These are phyloP conservation scores for Trichoderma simmonsii DNA, from an alignment of 2,329 filamentous ascomycete genomes.

Conservation along the genomic window DNA sequence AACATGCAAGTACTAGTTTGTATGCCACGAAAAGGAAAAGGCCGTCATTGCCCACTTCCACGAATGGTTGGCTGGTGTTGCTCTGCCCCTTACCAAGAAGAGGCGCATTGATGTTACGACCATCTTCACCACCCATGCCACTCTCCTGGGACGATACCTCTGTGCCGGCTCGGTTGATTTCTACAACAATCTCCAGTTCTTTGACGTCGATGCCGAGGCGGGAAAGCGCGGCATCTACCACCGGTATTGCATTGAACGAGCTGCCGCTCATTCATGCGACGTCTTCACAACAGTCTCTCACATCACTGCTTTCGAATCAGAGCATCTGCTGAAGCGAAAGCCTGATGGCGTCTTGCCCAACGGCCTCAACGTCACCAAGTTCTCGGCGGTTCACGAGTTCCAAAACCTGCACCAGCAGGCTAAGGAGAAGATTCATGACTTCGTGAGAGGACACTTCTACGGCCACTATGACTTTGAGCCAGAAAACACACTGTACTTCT, in stretches of 20 bases:
- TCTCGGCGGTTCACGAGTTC: conserved; percentile 97
- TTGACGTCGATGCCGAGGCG: conserved; percentile 93
- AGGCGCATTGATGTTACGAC: conserved; percentile 94
- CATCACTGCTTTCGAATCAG: conserved; percentile 96
- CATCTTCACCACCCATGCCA: conserved; percentile 98
- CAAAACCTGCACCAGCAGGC: conserved; percentile 95
- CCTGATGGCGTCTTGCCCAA: conserved; percentile 96
- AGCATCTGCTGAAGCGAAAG: conserved; percentile 95
- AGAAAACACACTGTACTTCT: conserved; percentile 96
- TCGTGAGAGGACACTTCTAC: conserved; percentile 96
- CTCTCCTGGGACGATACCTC: conserved; percentile 89
- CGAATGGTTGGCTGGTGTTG: conserved; percentile 96
- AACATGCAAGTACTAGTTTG: conserved; percentile 59
- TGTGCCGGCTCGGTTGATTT: conserved; percentile 98
- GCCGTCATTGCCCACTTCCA: conserved; percentile 98
- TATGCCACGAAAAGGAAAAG: conserved; percentile 84
- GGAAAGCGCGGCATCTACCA: conserved; percentile 99
- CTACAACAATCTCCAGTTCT: conserved; percentile 97
- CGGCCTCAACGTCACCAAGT: conserved; percentile 94
- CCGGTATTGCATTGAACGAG: conserved; percentile 95
- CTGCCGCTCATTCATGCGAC: conserved; percentile 85
- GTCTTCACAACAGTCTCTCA: conserved; percentile 99
- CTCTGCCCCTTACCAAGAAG: conserved; percentile 86
- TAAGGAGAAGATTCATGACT: conserved; percentile 98
- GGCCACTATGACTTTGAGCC: conserved; percentile 96